phyloP scores from a whole-genome alignment of 345 rosid species.

The Eucalyptus globulus region DNA sequence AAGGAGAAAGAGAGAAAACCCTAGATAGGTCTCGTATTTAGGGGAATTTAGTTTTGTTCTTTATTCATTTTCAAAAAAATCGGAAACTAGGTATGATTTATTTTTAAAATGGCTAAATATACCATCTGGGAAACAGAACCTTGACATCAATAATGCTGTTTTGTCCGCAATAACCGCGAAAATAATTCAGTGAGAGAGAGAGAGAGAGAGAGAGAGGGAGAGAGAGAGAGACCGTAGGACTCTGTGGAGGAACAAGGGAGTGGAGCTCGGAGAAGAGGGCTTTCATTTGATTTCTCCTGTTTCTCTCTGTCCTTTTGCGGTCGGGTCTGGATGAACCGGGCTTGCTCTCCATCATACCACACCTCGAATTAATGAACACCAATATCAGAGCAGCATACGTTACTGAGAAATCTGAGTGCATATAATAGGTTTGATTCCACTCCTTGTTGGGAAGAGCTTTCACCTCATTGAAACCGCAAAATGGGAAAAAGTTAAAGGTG shows the following conservation, averaged over 20 bases:
- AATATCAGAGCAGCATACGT: neutral
- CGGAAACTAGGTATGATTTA: neutral
- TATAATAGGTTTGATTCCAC: neutral
- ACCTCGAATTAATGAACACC: neutral
- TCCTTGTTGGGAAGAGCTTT: neutral
- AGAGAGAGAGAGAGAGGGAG: neutral
- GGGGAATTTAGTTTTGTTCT: neutral
- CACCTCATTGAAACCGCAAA: neutral
- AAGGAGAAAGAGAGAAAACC: neutral
- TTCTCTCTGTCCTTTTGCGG: slow-evolving; percentile 41
- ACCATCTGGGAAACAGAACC: neutral
- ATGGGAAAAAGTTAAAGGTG: neutral
- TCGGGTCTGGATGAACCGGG: slow-evolving; percentile 29
- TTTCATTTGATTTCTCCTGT: slow-evolving; percentile 63
- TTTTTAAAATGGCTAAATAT: neutral
- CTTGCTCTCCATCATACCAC: slow-evolving; percentile 17
- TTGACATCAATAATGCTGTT: neutral
- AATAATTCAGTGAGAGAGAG: neutral
- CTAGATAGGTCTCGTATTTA: neutral
- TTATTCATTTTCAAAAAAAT: neutral
- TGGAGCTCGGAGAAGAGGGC: slow-evolving; percentile 33
- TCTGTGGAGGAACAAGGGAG: slow-evolving; percentile 34
- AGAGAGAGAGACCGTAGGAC: neutral
- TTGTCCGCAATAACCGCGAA: neutral
- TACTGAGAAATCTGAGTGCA: neutral